These are phyloP conservation scores for Bocquillonia castaneifolia DNA, from an alignment of 441 rosid species.

Conservation along the genomic window DNA sequence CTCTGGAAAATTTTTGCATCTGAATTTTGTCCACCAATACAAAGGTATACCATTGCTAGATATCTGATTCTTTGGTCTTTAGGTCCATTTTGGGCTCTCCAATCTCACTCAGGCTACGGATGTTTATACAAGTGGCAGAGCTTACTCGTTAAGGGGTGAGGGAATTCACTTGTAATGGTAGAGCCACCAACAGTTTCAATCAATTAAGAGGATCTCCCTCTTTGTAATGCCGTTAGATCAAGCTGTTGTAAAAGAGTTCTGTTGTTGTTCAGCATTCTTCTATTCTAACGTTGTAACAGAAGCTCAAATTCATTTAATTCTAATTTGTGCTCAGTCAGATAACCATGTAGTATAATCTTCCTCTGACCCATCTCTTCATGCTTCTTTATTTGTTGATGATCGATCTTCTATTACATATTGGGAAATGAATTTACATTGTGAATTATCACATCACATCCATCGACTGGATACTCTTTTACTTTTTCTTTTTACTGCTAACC, in stretches of 20 bases:
- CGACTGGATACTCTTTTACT: no score
- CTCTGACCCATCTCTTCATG: background rate
- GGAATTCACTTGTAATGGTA: slow-evolving; percentile 2
- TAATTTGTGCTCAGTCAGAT: slow-evolving; percentile 6
- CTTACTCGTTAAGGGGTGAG: slow-evolving; percentile 12
- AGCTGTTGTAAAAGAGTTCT: slow-evolving; percentile 21
- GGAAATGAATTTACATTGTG: no score
- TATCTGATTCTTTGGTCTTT: slow-evolving; percentile 28
- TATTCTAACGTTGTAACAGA: slow-evolving; percentile 14
- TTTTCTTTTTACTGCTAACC: no score
- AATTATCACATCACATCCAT: no score
- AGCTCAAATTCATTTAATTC: slow-evolving; percentile 22
- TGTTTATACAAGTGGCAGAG: slow-evolving; percentile 16
- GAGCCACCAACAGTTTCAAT: slow-evolving; percentile 8
- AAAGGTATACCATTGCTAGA: slow-evolving; percentile 13
- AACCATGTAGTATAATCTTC: background rate
- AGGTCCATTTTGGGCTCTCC: slow-evolving; percentile 30
- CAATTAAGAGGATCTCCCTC: slow-evolving; percentile 18
- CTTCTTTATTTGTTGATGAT: no score
- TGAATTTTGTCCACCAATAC: slow-evolving; percentile 22
- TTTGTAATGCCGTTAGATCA: slow-evolving; percentile 16
- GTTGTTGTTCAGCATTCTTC: slow-evolving; percentile 5
- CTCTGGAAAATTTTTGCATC: slow-evolving; percentile 25
- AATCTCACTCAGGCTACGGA: slow-evolving; percentile 7
- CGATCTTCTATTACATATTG: no score